Conservation (phyloP, 352 stramenopile species). For the Phytophthora sansomeana region DNA sequence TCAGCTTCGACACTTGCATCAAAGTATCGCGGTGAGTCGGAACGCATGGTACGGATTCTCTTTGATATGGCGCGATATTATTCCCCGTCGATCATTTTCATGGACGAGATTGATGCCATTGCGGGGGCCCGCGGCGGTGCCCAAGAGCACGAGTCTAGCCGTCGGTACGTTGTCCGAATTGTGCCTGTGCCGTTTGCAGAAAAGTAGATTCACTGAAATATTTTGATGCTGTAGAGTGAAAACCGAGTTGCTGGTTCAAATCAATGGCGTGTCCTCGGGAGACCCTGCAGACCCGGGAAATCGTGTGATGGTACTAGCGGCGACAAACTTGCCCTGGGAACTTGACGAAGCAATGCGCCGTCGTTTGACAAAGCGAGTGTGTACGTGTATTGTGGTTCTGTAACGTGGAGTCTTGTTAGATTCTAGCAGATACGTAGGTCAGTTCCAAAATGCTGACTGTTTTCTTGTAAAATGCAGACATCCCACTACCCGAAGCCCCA, state of each 20-base stretch:
- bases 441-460: background rate
- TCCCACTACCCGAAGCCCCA: constrained; percentile 62
- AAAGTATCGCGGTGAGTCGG: constrained; percentile 95
- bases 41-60: constrained; percentile 97
- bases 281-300: constrained; percentile 46
- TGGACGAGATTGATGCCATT: constrained; percentile 98
- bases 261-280: constrained; percentile 92
- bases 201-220: background rate
- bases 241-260: constrained; percentile 98
- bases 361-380: constrained; percentile 97
- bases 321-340: constrained; percentile 97
- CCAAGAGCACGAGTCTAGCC: constrained; percentile 86
- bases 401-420: no score
- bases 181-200: background rate
- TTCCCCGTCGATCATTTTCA: constrained; percentile 97
- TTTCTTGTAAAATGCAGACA: constrained; percentile 39
- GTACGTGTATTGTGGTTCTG: constrained; percentile 24
- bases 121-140: constrained; percentile 69
- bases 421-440: no score
- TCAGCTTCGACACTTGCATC: constrained; percentile 91
- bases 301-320: constrained; percentile 93
- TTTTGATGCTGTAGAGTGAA: constrained; percentile 84
- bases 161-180: constrained; percentile 45
- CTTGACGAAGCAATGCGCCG: constrained; percentile 96
- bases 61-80: constrained; percentile 99